Evolutionary conservation across 2,329 filamentous ascomycete genomes (phyloP).

Genomic region (Aspergillus carbonarius): DNA sequence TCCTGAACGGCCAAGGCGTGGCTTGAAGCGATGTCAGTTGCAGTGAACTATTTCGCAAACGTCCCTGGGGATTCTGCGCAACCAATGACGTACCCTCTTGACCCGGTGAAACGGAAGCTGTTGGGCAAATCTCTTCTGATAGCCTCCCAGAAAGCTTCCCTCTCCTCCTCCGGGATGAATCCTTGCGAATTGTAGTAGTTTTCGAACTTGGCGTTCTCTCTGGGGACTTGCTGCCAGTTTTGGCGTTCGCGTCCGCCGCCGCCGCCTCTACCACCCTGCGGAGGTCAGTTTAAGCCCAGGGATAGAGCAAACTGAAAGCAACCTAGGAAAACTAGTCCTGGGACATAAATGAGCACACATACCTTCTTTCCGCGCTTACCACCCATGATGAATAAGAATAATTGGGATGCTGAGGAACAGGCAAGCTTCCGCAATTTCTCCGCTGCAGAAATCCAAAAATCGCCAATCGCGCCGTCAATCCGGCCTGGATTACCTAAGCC

Average conservation of each 20-base stretch:
- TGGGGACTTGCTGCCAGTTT: slow-evolving; percentile 64
- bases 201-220: slow-evolving; percentile 82
- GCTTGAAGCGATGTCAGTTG: slow-evolving; percentile 42
- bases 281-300: background rate
- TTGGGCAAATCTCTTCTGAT: slow-evolving; percentile 86
- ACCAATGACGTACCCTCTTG: slow-evolving; percentile 66
- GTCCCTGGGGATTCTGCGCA: background rate
- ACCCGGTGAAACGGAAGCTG: slow-evolving; percentile 96
- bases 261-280: slow-evolving; percentile 46
- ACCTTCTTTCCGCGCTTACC: slow-evolving; percentile 8
- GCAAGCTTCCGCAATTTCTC: slow-evolving; percentile 6
- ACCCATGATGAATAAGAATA: slow-evolving; percentile 4
- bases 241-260: slow-evolving; percentile 42
- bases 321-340: background rate
- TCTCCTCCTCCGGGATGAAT: slow-evolving; percentile 75
- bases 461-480: background rate
- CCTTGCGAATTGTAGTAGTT: slow-evolving; percentile 79
- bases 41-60: background rate
- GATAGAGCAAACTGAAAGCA: background rate
- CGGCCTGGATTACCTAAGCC: background rate
- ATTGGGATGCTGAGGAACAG: background rate
- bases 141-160: slow-evolving; percentile 77
- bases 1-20: slow-evolving; percentile 92
- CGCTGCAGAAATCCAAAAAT: slow-evolving; percentile 7
- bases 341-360: background rate